Conservation (phyloP, 768 basidiomycete species). For the Mycena metata region DNA sequence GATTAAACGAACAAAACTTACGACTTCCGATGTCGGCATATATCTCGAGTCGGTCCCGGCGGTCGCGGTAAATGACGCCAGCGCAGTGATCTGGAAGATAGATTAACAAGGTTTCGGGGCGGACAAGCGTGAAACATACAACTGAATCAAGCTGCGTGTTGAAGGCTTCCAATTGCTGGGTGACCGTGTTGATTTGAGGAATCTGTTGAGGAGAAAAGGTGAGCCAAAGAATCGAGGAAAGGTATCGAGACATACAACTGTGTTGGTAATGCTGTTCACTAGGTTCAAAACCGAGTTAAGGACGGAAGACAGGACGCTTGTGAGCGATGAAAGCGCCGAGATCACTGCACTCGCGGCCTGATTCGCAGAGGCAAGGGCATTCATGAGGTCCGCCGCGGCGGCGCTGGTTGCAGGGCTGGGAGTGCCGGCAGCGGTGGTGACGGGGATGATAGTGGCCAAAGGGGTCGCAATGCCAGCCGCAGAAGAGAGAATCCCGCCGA, state of each 20-base stretch:
- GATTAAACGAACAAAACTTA: not conserved
- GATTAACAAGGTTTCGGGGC: not conserved
- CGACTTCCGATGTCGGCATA: not conserved
- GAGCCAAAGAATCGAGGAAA: not conserved
- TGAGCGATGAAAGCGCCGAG: not conserved
- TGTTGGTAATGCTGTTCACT: not conserved
- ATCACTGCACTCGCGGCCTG: not conserved
- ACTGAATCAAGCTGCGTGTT: not conserved
- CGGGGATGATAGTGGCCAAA: too few relatives aligned
- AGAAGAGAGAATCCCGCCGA: not conserved
- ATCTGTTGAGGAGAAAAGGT: not conserved
- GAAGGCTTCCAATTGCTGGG: not conserved
- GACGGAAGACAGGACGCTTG: not conserved
- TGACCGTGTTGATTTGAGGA: not conserved
- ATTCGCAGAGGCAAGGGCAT: constrained; percentile 8
- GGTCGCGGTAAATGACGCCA: not conserved
- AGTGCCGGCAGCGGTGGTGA: too few relatives aligned
- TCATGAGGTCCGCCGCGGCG: not conserved
- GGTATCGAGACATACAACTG: not conserved
- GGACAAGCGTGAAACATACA: not conserved
- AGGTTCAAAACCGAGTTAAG: constrained; percentile 2
- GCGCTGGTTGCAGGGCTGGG: constrained; percentile 3
- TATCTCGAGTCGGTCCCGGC: not conserved
- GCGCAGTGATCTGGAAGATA: not conserved
- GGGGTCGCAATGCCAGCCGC: not conserved